Evolutionary conservation across 352 stramenopile genomes (phyloP).

Genomic region (Phytophthora colocasiae): DNA sequence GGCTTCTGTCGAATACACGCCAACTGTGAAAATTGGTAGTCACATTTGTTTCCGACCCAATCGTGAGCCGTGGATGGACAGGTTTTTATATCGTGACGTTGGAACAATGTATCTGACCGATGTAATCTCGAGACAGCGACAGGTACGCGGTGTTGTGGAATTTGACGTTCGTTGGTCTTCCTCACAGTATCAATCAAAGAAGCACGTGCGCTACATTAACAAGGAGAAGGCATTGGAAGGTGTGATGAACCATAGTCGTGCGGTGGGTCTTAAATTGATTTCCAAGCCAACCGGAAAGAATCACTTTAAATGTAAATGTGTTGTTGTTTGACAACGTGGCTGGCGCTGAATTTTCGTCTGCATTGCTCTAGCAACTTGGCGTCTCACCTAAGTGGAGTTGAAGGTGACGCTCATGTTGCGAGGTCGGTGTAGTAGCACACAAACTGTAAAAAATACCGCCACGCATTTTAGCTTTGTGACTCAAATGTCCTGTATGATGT

Average conservation of each 20-base stretch:
- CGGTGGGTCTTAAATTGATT: too few relatives aligned
- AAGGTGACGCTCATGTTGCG: too few relatives aligned
- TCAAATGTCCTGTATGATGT: too few relatives aligned
- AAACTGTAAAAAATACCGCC: too few relatives aligned
- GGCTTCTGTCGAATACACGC: neutral
- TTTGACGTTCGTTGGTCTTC: conserved; percentile 5
- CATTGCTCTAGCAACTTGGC: too few relatives aligned
- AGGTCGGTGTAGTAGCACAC: too few relatives aligned
- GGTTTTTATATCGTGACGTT: neutral
- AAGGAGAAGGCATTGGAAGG: neutral
- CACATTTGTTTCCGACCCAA: neutral
- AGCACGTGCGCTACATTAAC: neutral
- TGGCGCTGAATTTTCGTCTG: too few relatives aligned
- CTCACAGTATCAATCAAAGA: neutral
- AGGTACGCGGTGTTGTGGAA: neutral
- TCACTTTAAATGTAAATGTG: too few relatives aligned
- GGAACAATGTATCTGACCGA: neutral
- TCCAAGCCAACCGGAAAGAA: too few relatives aligned
- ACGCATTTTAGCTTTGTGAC: too few relatives aligned
- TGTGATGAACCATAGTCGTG: neutral
- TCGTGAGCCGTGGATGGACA: neutral
- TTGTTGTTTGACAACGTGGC: too few relatives aligned
- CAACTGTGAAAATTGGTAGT: conserved; percentile 4
- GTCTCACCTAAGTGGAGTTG: too few relatives aligned
- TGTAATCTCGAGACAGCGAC: conserved; percentile 2